Conservation (phyloP, 768 basidiomycete species). For the Tremella fuciformis region DNA sequence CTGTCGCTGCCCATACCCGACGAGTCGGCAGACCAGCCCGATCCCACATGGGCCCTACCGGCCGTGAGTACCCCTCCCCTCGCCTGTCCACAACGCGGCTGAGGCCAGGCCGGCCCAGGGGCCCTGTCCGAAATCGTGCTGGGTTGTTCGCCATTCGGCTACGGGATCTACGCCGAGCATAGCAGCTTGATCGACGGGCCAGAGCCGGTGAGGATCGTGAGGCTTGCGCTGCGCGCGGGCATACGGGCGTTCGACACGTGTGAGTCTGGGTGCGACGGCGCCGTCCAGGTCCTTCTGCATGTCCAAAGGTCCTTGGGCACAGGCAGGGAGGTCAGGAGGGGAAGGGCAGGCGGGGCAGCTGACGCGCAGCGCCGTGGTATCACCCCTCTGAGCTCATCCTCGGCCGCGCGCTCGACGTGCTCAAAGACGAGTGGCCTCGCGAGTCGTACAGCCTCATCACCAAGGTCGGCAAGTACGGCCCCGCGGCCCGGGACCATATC, state of each 20-base stretch:
- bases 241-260: slow-evolving; percentile 51
- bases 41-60: not conserved
- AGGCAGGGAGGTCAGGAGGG: not conserved
- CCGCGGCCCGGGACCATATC: slow-evolving; percentile 36
- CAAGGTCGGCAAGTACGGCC: slow-evolving; percentile 51
- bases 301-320: not conserved
- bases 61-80: not conserved
- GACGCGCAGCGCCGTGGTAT: slow-evolving; percentile 43
- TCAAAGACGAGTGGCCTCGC: slow-evolving; percentile 40
- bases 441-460: slow-evolving; percentile 49
- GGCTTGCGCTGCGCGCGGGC: slow-evolving; percentile 48
- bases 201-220: slow-evolving; percentile 44
- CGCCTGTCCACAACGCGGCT: not conserved
- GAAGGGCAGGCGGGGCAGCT: not conserved
- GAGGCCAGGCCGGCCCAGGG: not conserved
- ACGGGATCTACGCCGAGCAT: slow-evolving; percentile 45
- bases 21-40: slow-evolving; percentile 6
- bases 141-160: slow-evolving; percentile 49
- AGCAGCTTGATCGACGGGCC: slow-evolving; percentile 20
- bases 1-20: slow-evolving; percentile 4
- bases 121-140: slow-evolving; percentile 42
- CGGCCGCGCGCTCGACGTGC: slow-evolving; percentile 35
- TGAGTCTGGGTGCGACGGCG: too few relatives aligned
- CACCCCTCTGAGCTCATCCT: slow-evolving; percentile 53
- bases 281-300: too few relatives aligned